A percentile compares a stretch with the other conserved stretches of the same genome.
Conservation (phyloP, 768 basidiomycete species). For the Paxillus rubicundulus region DNA sequence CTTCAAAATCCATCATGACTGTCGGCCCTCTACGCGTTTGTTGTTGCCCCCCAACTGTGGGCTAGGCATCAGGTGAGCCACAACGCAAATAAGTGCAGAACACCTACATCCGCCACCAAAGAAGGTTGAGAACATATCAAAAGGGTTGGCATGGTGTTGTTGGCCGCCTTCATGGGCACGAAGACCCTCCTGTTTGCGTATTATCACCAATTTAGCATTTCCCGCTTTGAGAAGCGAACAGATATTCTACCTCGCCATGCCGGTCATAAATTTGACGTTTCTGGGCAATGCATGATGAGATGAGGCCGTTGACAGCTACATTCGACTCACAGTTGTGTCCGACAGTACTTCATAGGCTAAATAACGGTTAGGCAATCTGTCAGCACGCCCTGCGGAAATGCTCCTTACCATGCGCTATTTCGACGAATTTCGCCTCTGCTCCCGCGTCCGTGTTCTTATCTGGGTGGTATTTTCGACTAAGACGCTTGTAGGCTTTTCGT, state of each 20-base stretch:
- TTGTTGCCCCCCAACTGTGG: conserved; percentile 39
- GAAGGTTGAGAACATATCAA: conserved; percentile 92
- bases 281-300: conserved; percentile 36
- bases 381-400: neutral
- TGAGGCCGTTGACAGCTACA: neutral
- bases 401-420: conserved; percentile 79
- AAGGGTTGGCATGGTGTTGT: conserved; percentile 73
- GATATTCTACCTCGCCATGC: conserved; percentile 71
- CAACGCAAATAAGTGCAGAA: neutral
- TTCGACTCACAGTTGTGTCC: conserved; percentile 61
- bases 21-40: conserved; percentile 75
- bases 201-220: conserved; percentile 10
- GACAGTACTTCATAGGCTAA: conserved; percentile 94
- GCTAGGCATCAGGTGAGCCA: neutral
- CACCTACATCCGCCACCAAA: conserved; percentile 79
- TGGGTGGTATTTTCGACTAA: conserved; percentile 88
- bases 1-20: conserved; percentile 79
- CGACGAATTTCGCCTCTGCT: conserved; percentile 84
- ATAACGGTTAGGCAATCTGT: conserved; percentile 2
- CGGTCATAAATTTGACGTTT: conserved; percentile 94
- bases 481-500: conserved; percentile 85
- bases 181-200: conserved; percentile 67
- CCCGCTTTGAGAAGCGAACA: neutral
- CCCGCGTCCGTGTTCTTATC: conserved; percentile 90
- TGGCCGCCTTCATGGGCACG: conserved; percentile 91